These are phyloP conservation scores for Ulota crispa DNA, from an alignment of 225 moss, liverwort and hornwort genomes.

Conservation along the genomic window DNA sequence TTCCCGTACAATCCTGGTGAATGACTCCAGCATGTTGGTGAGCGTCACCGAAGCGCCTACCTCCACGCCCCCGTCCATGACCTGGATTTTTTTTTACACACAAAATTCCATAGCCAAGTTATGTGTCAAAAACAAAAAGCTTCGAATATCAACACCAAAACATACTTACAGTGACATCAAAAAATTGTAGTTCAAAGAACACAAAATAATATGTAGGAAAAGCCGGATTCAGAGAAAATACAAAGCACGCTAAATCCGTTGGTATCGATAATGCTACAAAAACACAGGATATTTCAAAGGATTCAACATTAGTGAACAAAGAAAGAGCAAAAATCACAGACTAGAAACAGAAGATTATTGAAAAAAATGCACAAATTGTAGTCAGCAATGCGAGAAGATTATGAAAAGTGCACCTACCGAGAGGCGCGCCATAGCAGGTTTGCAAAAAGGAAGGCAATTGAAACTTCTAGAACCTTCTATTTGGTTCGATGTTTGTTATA, in stretches of 20 bases:
- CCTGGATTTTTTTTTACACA: neutral
- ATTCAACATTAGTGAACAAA: too few relatives aligned
- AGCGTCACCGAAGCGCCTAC: constrained; percentile 85
- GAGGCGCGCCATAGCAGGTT: neutral
- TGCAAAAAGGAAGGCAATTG: neutral
- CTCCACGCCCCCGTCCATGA: constrained; percentile 57
- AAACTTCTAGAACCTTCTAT: neutral
- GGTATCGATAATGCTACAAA: neutral
- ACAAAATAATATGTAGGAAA: neutral
- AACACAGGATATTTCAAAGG: neutral
- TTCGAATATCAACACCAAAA: neutral
- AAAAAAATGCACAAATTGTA: neutral
- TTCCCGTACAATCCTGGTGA: constrained; percentile 52
- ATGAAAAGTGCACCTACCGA: neutral
- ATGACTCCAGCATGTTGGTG: constrained; percentile 54
- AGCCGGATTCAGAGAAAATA: neutral
- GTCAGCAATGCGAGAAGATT: neutral
- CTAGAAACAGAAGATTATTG: too few relatives aligned
- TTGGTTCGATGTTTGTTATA: neutral
- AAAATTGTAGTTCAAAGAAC: neutral
- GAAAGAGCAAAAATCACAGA: too few relatives aligned
- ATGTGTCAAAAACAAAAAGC: neutral
- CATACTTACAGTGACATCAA: neutral
- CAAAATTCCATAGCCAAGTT: neutral
- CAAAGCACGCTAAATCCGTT: neutral